These are phyloP conservation scores for Diaporthe humulicola DNA, from an alignment of 2,329 filamentous ascomycete genomes.

Conservation along the genomic window DNA sequence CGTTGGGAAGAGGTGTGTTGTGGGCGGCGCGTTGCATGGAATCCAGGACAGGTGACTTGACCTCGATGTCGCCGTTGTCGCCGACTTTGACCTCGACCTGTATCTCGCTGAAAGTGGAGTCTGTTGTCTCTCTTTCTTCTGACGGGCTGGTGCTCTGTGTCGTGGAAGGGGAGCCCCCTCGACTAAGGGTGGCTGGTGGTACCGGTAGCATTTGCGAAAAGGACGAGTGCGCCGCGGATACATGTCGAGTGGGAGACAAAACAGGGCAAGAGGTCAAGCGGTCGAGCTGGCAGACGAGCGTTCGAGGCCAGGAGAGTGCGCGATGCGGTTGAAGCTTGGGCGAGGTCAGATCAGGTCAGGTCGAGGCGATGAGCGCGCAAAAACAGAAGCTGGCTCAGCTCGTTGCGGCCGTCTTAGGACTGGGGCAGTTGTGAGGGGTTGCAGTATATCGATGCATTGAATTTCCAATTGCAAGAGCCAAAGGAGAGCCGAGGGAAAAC, in stretches of 20 bases:
- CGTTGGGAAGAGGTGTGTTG: constrained; percentile 35
- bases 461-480: constrained; percentile 25
- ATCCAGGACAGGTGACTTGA: constrained; percentile 32
- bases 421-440: constrained; percentile 14
- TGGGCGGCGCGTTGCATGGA: constrained; percentile 37
- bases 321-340: constrained; percentile 20
- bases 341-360: constrained; percentile 16
- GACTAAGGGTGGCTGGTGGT: constrained; percentile 39
- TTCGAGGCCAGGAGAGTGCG: constrained; percentile 3
- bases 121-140: constrained; percentile 37
- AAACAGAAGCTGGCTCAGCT: constrained; percentile 28
- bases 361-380: constrained; percentile 31
- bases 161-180: constrained; percentile 38
- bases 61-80: constrained; percentile 38
- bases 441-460: constrained; percentile 39
- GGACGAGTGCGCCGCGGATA: constrained; percentile 40
- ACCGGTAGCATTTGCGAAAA: constrained; percentile 40
- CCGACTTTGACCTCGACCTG: constrained; percentile 36
- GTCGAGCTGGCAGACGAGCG: constrained; percentile 24
- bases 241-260: constrained; percentile 40
- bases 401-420: constrained; percentile 30
- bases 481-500: constrained; percentile 18
- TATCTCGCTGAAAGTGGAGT: constrained; percentile 40
- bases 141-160: constrained; percentile 36
- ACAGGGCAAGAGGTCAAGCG: constrained; percentile 9